These are phyloP conservation scores for Calonectria montana DNA, from an alignment of 2,329 filamentous ascomycete genomes.

Conservation along the genomic window DNA sequence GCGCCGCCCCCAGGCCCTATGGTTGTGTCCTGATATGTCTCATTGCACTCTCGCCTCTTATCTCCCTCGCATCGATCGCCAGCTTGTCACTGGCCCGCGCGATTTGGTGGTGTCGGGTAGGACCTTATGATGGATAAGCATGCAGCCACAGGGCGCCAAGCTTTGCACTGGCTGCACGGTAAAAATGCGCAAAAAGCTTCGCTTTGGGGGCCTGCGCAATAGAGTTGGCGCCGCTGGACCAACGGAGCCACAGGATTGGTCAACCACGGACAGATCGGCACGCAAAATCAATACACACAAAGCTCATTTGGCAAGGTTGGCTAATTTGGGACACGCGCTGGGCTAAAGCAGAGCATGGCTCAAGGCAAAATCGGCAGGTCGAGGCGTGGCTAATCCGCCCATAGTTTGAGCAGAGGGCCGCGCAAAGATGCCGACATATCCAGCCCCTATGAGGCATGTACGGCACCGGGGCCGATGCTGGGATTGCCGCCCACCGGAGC, in stretches of 20 bases:
- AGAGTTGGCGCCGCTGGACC: constrained; percentile 37
- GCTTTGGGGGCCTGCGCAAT: constrained; percentile 28
- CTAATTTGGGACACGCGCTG: constrained; percentile 12
- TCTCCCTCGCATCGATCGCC: constrained; percentile 11
- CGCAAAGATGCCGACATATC: constrained; percentile 43
- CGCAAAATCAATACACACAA: constrained; percentile 10
- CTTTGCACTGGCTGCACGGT: constrained; percentile 44
- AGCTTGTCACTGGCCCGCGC: constrained; percentile 4
- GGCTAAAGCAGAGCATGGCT: constrained; percentile 20
- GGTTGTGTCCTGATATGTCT: neutral
- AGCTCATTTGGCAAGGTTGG: constrained; percentile 5
- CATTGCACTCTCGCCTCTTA: neutral
- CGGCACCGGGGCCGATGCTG: neutral
- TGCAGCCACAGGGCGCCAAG: constrained; percentile 44
- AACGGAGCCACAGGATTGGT: constrained; percentile 24
- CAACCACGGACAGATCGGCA: constrained; percentile 43
- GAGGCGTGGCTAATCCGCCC: constrained; percentile 4
- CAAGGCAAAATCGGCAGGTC: constrained; percentile 9
- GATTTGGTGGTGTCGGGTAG: constrained; percentile 22
- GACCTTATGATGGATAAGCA: constrained; percentile 40
- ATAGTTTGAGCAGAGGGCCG: constrained; percentile 11
- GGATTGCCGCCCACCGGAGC: constrained; percentile 12
- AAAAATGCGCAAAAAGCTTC: constrained; percentile 43
- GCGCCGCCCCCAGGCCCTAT: neutral
- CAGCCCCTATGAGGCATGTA: neutral